Base-by-base conservation (phyloP, 306 rosid species). In the Vigna reflexopilosa region DNA sequence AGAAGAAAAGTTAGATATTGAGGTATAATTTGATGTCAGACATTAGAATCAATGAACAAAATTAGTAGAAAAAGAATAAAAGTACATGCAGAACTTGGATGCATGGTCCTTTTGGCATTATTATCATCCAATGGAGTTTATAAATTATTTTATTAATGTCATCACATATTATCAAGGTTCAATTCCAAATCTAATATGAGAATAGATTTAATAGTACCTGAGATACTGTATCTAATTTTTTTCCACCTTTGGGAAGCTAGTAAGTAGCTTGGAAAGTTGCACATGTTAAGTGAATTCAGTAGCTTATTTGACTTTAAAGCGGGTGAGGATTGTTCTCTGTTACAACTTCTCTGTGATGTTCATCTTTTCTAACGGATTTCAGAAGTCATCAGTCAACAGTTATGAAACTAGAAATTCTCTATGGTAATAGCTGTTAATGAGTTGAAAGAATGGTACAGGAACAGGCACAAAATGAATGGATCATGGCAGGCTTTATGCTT, bases 391-490 rank as follows among this genome's bases (percentile, higher is more conserved):
- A 77, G 11, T 77, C 76, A 77, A 20, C 71, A 77, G 16, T 64
- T 47, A 76, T 56, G 76, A 50, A 77, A 58, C 76, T 54, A 72
- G 61, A 52, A 50, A 75, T 70, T 82, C 64, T 70, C 64, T 38
- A 44, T 68, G 62, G 63, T 54, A 74, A 55, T 73, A 47, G 12
- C 58, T 70, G 70, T 67, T 28, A 73, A 61, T 36, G 81, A 73
- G 62, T 70, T 79, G 49, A 76, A 69, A 77, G 79, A 76, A 78
- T 77, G 85, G 75, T 72, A 64, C 72, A 55, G 50, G 15, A 70
- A 58, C 20, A 65, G 67, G 52, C 68, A 38, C 72, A 67, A 55
- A 66, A 83, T 44, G 19, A 72, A 74, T 22, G 14, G 67, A 44
- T 63, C 48, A 44, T 13, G 56, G 34, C 67, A 66, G 84, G 34